phyloP scores from a whole-genome alignment of 805 yeast species.

The Nakazawaea siamensis region DNA sequence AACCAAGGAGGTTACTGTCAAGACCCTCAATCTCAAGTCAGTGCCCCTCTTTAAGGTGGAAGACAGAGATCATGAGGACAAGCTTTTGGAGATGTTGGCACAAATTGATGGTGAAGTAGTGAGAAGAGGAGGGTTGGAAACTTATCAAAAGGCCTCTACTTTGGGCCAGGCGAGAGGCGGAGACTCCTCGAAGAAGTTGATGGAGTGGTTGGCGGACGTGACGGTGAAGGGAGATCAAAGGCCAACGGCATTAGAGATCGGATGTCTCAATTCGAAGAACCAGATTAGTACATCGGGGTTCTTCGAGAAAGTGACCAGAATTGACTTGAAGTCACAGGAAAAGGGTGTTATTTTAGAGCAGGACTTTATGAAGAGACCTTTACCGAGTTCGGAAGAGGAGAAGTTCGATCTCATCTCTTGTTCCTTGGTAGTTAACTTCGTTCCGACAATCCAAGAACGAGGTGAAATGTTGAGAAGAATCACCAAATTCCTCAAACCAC shows the following conservation, averaged over 20 bases:
- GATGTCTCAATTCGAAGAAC: slow-evolving; percentile 66
- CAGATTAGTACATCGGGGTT: slow-evolving; percentile 51
- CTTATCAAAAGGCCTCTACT: slow-evolving; percentile 79
- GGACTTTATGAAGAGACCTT: slow-evolving; percentile 75
- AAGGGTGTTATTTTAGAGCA: slow-evolving; percentile 57
- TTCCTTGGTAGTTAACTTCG: slow-evolving; percentile 83
- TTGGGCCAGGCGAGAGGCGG: slow-evolving; percentile 90
- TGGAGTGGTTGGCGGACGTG: slow-evolving; percentile 57
- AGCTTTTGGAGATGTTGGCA: slow-evolving; percentile 29
- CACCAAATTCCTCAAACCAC: slow-evolving; percentile 41
- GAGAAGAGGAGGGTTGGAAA: slow-evolving; percentile 65
- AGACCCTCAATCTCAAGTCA: slow-evolving; percentile 16
- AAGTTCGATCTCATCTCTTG: slow-evolving; percentile 67
- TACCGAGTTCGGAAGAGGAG: slow-evolving; percentile 38
- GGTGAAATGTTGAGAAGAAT: slow-evolving; percentile 73
- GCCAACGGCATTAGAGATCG: slow-evolving; percentile 65
- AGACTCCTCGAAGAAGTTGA: slow-evolving; percentile 76
- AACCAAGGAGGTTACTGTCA: slow-evolving; percentile 9
- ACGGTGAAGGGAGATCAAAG: slow-evolving; percentile 6
- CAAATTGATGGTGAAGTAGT: slow-evolving; percentile 54
- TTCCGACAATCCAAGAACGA: slow-evolving; percentile 59
- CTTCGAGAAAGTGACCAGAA: slow-evolving; percentile 46
- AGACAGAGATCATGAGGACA: slow-evolving; percentile 10
- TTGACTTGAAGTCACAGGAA: slow-evolving; percentile 78
- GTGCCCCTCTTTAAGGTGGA: slow-evolving; percentile 9